Percentiles rank a stretch among this genome's conserved stretches.
phyloP scores from a whole-genome alignment of 2,329 filamentous ascomycete genomes.

The Drechslerella dactyloides region DNA sequence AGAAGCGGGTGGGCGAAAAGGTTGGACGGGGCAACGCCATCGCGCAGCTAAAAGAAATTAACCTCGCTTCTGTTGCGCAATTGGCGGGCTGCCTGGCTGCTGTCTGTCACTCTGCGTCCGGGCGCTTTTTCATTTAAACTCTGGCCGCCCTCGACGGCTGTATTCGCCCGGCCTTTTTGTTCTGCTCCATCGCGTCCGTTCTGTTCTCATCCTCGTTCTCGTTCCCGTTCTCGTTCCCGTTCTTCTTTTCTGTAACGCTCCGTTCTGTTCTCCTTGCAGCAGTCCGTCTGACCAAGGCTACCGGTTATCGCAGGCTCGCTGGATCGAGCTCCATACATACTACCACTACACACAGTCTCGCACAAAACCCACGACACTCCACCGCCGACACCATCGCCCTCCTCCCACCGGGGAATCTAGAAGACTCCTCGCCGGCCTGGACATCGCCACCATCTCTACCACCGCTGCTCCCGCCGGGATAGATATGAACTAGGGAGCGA shows the following conservation, averaged over 20 bases:
- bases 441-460: conserved; percentile 7
- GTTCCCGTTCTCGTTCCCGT: background rate
- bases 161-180: background rate
- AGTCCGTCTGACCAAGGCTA: conserved; percentile 5
- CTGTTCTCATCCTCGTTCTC: background rate
- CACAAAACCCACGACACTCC: conserved; percentile 18
- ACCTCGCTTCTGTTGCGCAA: conserved; percentile 9
- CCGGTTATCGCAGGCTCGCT: conserved; percentile 40
- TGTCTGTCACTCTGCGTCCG: background rate
- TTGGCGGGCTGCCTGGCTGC: conserved; percentile 2
- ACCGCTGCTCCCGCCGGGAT: conserved; percentile 6
- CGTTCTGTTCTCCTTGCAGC: conserved; percentile 29
- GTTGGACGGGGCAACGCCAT: background rate
- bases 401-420: conserved; percentile 12
- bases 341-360: conserved; percentile 26
- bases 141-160: background rate
- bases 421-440: background rate
- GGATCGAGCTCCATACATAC: conserved; percentile 44
- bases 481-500: conserved; percentile 49
- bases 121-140: conserved; percentile 4
- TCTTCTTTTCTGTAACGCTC: background rate
- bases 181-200: background rate
- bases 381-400: conserved; percentile 4
- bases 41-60: background rate
- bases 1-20: background rate